A percentile compares a stretch with the other conserved stretches of the same genome.
Evolutionary conservation across 768 basidiomycete genomes (phyloP).

Genomic region (Trametes gibbosa): DNA sequence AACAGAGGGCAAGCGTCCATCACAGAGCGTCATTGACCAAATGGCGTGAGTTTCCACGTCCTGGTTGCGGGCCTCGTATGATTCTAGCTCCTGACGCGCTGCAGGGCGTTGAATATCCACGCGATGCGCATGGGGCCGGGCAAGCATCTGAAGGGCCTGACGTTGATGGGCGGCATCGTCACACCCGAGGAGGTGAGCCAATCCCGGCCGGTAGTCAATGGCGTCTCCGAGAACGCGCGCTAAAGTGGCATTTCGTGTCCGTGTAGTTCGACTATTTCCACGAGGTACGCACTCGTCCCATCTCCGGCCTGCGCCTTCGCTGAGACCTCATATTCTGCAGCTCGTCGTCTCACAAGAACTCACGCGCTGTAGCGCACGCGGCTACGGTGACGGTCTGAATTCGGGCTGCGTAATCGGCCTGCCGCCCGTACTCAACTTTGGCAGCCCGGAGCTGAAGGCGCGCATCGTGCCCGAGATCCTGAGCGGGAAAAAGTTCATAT

Average conservation of each 20-base stretch:
- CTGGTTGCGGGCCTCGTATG: not conserved
- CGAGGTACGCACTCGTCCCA: conserved; percentile 41
- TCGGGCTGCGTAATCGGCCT: conserved; percentile 80
- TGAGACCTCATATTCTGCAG: conserved; percentile 8
- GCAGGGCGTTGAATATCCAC: conserved; percentile 67
- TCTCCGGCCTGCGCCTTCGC: not conserved
- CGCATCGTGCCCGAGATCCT: conserved; percentile 67
- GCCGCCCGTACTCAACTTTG: conserved; percentile 85
- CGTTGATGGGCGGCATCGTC: conserved; percentile 70
- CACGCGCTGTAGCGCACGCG: conserved; percentile 60
- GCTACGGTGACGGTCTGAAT: conserved; percentile 80
- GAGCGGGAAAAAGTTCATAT: conserved; percentile 79
- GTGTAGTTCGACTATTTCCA: conserved; percentile 88
- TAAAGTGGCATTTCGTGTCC: not conserved
- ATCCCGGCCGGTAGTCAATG: no score
- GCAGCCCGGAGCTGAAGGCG: conserved; percentile 54
- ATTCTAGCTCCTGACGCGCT: not conserved
- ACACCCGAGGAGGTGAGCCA: conserved; percentile 60
- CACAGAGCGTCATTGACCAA: conserved; percentile 71
- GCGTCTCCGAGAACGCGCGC: not conserved
- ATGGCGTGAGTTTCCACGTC: conserved; percentile 60
- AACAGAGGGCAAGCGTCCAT: conserved; percentile 85
- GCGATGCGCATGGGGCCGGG: conserved; percentile 96
- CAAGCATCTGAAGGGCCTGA: conserved; percentile 78
- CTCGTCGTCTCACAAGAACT: conserved; percentile 33